phyloP scores from a whole-genome alignment of 73 alveolate genomes.

The Paramecium primaurelia region DNA sequence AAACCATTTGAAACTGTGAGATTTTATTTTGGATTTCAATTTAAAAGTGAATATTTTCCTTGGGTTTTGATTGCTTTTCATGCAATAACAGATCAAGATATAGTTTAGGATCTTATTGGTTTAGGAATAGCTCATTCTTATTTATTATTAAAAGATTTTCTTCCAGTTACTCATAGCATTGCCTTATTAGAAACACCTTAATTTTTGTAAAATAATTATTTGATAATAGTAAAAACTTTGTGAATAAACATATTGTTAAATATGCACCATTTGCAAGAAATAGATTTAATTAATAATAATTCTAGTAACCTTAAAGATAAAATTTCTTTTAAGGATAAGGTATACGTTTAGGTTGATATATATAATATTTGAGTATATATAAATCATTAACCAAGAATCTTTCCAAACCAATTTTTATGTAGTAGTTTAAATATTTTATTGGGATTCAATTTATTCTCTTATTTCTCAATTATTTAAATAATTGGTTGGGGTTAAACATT shows the following conservation, averaged over 20 bases:
- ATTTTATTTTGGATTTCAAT: conserved; percentile 43
- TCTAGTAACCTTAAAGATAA: neutral
- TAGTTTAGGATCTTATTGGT: conserved; percentile 28
- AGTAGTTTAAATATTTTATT: neutral
- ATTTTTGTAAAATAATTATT: neutral
- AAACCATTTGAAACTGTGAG: conserved; percentile 59
- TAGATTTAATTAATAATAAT: conserved; percentile 23
- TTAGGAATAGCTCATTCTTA: conserved; percentile 42
- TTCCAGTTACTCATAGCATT: conserved; percentile 47
- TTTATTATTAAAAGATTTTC: conserved; percentile 14
- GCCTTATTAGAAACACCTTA: conserved; percentile 31
- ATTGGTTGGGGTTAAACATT: neutral
- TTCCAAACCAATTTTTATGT: neutral
- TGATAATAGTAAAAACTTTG: conserved; percentile 26
- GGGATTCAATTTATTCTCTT: neutral
- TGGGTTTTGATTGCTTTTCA: conserved; percentile 47
- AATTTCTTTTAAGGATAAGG: conserved; percentile 56
- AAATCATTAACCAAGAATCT: neutral
- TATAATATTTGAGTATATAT: neutral
- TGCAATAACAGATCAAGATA: neutral
- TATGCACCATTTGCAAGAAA: conserved; percentile 34
- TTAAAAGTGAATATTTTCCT: conserved; percentile 58
- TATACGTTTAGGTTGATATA: conserved; percentile 33
- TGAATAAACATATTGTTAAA: neutral
- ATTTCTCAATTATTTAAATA: neutral